Evolutionary conservation across 441 rosid genomes (phyloP).

Genomic region (Adansonia madagascariensis): DNA sequence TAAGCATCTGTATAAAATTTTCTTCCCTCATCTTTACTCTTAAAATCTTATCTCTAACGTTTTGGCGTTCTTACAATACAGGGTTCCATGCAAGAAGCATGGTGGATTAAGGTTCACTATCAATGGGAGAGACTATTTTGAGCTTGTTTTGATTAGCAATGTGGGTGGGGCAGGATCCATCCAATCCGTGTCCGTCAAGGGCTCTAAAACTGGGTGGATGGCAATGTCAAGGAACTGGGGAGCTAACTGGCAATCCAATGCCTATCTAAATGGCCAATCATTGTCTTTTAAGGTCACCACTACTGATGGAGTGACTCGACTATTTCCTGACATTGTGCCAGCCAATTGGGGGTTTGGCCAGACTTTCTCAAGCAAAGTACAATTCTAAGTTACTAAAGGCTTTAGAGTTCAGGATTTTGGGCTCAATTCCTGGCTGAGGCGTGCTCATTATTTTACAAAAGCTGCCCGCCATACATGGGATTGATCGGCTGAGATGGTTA

Average conservation of each 20-base stretch:
- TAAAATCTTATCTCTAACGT: not conserved
- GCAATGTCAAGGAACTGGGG: slow-evolving; percentile 82
- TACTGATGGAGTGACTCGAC: slow-evolving; percentile 51
- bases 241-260: slow-evolving; percentile 77
- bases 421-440: slow-evolving; percentile 61
- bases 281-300: slow-evolving; percentile 66
- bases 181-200: slow-evolving; percentile 54
- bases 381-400: slow-evolving; percentile 45
- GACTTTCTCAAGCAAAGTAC: slow-evolving; percentile 51
- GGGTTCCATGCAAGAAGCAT: slow-evolving; percentile 65
- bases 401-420: slow-evolving; percentile 25
- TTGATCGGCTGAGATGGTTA: not conserved
- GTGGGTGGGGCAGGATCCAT: slow-evolving; percentile 66
- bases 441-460: slow-evolving; percentile 56
- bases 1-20: slow-evolving; percentile 6
- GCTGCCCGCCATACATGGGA: slow-evolving; percentile 66
- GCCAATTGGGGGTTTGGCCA: slow-evolving; percentile 72
- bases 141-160: slow-evolving; percentile 58
- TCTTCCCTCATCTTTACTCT: not conserved
- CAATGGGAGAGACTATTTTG: slow-evolving; percentile 73
- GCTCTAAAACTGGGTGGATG: slow-evolving; percentile 62
- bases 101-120: slow-evolving; percentile 75
- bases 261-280: slow-evolving; percentile 49
- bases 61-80: slow-evolving; percentile 21
- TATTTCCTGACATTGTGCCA: slow-evolving; percentile 50